Evolutionary conservation across 2,329 filamentous ascomycete genomes (phyloP).

Genomic region (Fusarium duplospermum): DNA sequence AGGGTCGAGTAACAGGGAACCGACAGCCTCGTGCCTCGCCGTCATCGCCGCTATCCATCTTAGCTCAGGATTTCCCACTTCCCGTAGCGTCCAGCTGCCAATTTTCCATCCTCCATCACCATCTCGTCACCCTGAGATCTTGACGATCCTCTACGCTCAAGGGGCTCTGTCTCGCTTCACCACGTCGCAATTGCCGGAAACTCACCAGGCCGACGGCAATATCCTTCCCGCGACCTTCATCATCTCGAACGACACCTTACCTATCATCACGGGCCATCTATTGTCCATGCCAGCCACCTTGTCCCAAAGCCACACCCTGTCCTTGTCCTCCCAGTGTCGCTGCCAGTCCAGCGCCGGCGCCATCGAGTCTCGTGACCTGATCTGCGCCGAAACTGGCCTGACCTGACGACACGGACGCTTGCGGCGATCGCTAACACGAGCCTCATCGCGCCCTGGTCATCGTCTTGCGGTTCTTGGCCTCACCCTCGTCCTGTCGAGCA

Average conservation of each 20-base stretch:
- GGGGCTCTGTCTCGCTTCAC: background rate
- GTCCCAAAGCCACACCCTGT: constrained; percentile 24
- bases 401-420: constrained; percentile 23
- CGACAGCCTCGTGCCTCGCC: constrained; percentile 32
- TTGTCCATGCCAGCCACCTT: constrained; percentile 21
- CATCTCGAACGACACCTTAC: background rate
- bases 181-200: background rate
- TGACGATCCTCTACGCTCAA: background rate
- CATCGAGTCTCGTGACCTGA: constrained; percentile 35
- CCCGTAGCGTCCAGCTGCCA: constrained; percentile 22
- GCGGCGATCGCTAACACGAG: constrained; percentile 32
- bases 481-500: constrained; percentile 23
- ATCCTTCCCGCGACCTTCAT: background rate
- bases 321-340: constrained; percentile 31
- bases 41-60: constrained; percentile 30
- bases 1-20: constrained; percentile 7
- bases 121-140: constrained; percentile 6
- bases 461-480: constrained; percentile 12
- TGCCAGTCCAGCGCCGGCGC: constrained; percentile 2
- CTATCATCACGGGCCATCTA: constrained; percentile 4
- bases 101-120: constrained; percentile 31
- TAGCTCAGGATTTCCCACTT: constrained; percentile 32
- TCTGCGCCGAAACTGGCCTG: constrained; percentile 22
- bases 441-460: constrained; percentile 32
- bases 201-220: background rate